Base-by-base conservation (phyloP, 805 yeast species). In the Torulaspora microellipsoides region DNA sequence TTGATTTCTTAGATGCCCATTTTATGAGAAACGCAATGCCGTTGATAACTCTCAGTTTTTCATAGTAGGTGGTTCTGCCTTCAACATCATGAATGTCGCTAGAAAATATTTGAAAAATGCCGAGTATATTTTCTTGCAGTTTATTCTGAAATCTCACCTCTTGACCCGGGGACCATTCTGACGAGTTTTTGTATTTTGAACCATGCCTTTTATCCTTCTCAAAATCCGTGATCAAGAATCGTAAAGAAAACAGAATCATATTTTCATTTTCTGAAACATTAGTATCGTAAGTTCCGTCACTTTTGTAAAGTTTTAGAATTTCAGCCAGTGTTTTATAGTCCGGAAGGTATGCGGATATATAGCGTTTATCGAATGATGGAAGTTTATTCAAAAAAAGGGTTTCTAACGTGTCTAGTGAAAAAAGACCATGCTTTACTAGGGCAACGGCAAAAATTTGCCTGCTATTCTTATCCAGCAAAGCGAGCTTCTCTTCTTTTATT, bases 61-160 rank as follows among this genome's bases (percentile, higher is more conserved):
- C 89, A 39, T 82, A 69, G 52, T 76, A 82, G 0, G 95, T 86
- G 34, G 79, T 80, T 31, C 77, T 72, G 1, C 93, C 93, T 49
- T 76, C 78, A 11, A 77, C 73, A 47, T 84, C 87, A 55, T 87
- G 83, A 31, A 90, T 79, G 15, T 81, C 78, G 49, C 86, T 89
- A 4, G 95, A 83, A 54, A 90, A 85, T 35, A 77, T 73, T 48
- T 85, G 91, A 3, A 86, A 82, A 13, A 89, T 70, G 46, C 90
- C 95, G 11, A 89, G 66, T 3, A 86, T 78, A 56, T 80, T 75
- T 34, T 75, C 76, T 20, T 76, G 78, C 35, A 83, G 66, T 43
- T 72, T 76, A 3, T 49, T 59, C 15, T 67, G 66, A 32, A 77
- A 60, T 20, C 53, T 43, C 4, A 47, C 51, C 32, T 67, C 69